Evolutionary conservation across 2,329 filamentous ascomycete species (phyloP), one percentile per base, ranked within the genome.

Genomic region (Talaromyces sp.): DNA sequence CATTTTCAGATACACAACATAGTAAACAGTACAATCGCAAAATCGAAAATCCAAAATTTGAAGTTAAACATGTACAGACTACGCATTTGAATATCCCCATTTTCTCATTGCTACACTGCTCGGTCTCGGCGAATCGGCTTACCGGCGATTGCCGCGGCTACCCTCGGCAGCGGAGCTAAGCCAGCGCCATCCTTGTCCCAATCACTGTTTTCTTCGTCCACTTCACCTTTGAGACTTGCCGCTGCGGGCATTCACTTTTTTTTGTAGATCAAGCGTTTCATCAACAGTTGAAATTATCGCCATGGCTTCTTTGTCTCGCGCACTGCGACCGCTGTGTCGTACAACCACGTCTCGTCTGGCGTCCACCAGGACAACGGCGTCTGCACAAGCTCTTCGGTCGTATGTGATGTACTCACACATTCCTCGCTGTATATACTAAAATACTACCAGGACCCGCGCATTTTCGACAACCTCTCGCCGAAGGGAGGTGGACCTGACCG

Each of bases 401-500:
- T 80, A 72, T 64, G 68, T 61, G 26, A 48, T 41, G 26, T 26
- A 57, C 19, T 50, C 52, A 31, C n/a, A n/a, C 17, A 10, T 41
- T 19, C 21, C 26, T n/a, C 19, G 55, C 35, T 19, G 27, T 57
- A 48, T 52, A 57, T 29, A 55, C 54, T 19, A 19, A 27, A 50
- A n/a, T 12, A 14, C n/a, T 14, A 58, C 41, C 57, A 81, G 77
- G 65, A 67, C 72, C 12, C 83, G 86, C 66, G 70, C 81, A 21
- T 81, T 91, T 61, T 88, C 87, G 41, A 82, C 82, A 54, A 89
- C 87, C 0, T 66, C 81, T 51, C 73, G 78, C 63, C 82, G 82
- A 66, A 82, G 80, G 66, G 80, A 81, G 65, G 69, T 80, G 62
- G 79, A 94, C 75, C 86, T 96, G 69, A 83, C 87, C 63, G 87